Evolutionary conservation across 2,329 filamentous ascomycete genomes (phyloP), one percentile per base, ranked within the genome.

Genomic region (Fusarium sublunatum): DNA sequence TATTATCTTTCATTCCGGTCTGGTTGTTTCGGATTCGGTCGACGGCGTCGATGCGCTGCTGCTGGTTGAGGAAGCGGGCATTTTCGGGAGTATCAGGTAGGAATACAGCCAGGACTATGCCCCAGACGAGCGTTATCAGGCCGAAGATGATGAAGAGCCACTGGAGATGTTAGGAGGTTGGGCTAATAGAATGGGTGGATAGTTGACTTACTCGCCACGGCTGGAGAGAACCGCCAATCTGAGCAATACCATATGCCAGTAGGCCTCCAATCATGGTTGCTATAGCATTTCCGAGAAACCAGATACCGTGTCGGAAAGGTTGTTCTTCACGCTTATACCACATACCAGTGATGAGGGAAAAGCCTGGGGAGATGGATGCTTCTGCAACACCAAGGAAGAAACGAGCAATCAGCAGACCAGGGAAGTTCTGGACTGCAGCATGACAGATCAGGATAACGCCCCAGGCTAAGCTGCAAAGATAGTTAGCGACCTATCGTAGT

Each of bases 81-180:
- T 53, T 64, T 3, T 53, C 26, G 1, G 67, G 67, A 0, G 61
- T 60, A 4, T 69, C 59, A 1, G 67, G 67, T 0, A 69, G 38
- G 10, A 68, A 69, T 3, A 70, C 31, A 3, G 38, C 35, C 1
- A 69, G 25, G 0, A 69, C 46, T 0, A 56, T 35, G 0, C 58
- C 64, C 67, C 67, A 69, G 8, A 42, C 45, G 0, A 69, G 58
- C 1, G 67, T 69, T 6, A 69, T 66, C 2, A 68, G 45, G 0
- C 67, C 67, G 6, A 70, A 69, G 3, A 70, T 69, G 25, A 70
- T 59, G 1, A 68, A 69, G 0, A 69, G 53, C 66, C 66, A 69
- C 67, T 69, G 1, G 0, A 1, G 0, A 2, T 2, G 6, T 51
- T 7, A 43, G n/a, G 19, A 19, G 19, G 19, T 19, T 3, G 0